Conservation (phyloP, 2,329 filamentous ascomycete species). For the Grosmannia serpens region DNA sequence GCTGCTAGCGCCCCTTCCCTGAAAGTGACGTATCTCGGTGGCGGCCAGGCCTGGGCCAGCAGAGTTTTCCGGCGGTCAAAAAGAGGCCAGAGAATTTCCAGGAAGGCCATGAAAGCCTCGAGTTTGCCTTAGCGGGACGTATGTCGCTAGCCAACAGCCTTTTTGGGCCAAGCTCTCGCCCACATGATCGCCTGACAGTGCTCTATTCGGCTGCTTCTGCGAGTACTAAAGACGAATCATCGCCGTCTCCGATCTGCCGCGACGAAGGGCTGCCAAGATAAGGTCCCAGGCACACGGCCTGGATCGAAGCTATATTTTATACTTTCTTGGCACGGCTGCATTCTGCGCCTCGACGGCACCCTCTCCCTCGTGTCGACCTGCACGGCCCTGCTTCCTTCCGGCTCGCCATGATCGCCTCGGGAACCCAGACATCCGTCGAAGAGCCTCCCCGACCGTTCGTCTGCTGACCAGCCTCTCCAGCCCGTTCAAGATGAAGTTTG, state of each 20-base stretch:
- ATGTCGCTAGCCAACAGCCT: slow-evolving; percentile 1
- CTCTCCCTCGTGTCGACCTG: neutral
- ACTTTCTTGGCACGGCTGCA: neutral
- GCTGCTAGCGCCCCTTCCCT: neutral
- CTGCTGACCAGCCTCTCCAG: slow-evolving; percentile 1
- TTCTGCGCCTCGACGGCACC: neutral
- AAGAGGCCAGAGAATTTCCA: neutral
- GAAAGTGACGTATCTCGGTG: neutral
- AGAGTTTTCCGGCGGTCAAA: neutral
- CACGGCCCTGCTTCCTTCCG: neutral
- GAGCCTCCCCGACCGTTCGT: neutral
- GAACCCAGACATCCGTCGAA: neutral
- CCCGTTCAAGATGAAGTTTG: slow-evolving; percentile 66
- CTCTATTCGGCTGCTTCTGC: neutral
- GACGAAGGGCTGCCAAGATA: neutral
- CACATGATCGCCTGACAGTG: neutral
- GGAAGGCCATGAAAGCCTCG: neutral
- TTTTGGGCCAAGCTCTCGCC: slow-evolving; percentile 2
- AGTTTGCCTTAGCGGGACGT: neutral
- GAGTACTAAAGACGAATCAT: neutral
- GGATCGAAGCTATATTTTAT: neutral
- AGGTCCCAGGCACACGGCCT: neutral
- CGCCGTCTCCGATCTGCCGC: neutral
- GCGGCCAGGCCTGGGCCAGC: neutral
- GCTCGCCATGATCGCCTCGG: neutral